Conservation (phyloP, 106 monocot species). For the Allium cepa region DNA sequence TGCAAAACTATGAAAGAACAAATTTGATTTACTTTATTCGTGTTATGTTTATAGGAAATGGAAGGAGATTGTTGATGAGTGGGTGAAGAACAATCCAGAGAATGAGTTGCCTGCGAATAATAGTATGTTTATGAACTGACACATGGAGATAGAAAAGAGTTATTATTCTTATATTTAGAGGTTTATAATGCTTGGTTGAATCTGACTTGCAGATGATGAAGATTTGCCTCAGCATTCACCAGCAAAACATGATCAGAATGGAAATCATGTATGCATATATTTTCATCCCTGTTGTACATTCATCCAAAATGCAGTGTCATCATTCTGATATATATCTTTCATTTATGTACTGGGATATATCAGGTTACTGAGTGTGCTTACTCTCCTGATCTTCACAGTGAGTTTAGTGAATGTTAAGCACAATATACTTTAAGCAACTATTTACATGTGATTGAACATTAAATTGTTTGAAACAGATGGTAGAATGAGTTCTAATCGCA, state of each 20-base stretch:
- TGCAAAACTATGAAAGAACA: too few species aligned
- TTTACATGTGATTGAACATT: too few species aligned
- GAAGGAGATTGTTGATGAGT: slow-evolving; percentile 59
- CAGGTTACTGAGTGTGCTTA: slow-evolving; percentile 41
- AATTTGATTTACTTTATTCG: too few species aligned
- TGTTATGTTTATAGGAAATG: slow-evolving; percentile 23
- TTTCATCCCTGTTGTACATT: not conserved
- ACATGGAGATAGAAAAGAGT: not conserved
- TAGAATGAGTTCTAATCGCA: slow-evolving; percentile 6
- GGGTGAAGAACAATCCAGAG: slow-evolving; percentile 40
- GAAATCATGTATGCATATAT: slow-evolving; percentile 22
- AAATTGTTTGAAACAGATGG: slow-evolving; percentile 20
- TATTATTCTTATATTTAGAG: not conserved
- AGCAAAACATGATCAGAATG: slow-evolving; percentile 23
- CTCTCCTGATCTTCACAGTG: slow-evolving; percentile 38
- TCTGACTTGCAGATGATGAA: slow-evolving; percentile 36
- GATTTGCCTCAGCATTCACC: slow-evolving; percentile 34
- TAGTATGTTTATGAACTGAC: slow-evolving; percentile 24
- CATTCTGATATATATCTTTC: not conserved
- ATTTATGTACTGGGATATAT: not conserved
- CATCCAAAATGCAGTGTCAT: too few species aligned
- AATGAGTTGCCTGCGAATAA: slow-evolving; percentile 30
- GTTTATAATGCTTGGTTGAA: slow-evolving; percentile 6
- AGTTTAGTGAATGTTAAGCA: not conserved
- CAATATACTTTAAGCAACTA: too few species aligned